Base-by-base conservation (phyloP, 1,139 yeast species). In the Sugiyamaella xylanicola region DNA sequence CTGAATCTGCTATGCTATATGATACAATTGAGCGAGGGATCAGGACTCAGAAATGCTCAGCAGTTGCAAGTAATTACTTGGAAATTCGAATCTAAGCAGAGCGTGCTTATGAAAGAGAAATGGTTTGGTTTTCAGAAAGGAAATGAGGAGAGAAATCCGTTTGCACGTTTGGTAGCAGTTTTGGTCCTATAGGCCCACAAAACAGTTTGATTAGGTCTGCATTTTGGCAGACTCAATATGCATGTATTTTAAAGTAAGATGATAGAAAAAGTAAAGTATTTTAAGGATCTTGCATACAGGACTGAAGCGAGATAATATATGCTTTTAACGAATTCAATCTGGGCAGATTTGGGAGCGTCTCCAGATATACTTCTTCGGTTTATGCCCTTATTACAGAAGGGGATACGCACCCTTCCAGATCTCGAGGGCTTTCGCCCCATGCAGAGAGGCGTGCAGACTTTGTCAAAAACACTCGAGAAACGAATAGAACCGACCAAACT, bases 161-260 rank as follows among this genome's bases (percentile, higher is more conserved):
- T n/a, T n/a, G n/a, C n/a, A n/a, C n/a, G n/a, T n/a, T n/a, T n/a
- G n/a, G n/a, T n/a, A n/a, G n/a, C n/a, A n/a, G n/a, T n/a, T 25
- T 25, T 5, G 5, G 32, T 25, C 32, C 32, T 25, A 25, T 11
- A 25, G n/a, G n/a, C n/a, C n/a, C n/a, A n/a, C n/a, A 25, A 5
- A 36, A 36, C 40, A 13, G 40, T 36, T 36, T 36, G 17, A 36
- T 36, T 36, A 36, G 21, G 42, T 39, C 42, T 39, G 22, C 20
- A 5, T 5, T 15, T 15, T 15, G 4, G 42, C 42, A 19, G 21
- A 8, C 11, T 7, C 11, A 11, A 32, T 4, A 32, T 32, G 37
- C 37, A 32, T n/a, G 37, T n/a, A 32, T 15, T 32, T 8, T 32
- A 4, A n/a, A 7, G 11, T 7, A 25, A 7, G 37, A 32, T 32